These are phyloP conservation scores for Geotrichum candidum DNA, from an alignment of 1,139 yeast genomes.

Conservation along the genomic window DNA sequence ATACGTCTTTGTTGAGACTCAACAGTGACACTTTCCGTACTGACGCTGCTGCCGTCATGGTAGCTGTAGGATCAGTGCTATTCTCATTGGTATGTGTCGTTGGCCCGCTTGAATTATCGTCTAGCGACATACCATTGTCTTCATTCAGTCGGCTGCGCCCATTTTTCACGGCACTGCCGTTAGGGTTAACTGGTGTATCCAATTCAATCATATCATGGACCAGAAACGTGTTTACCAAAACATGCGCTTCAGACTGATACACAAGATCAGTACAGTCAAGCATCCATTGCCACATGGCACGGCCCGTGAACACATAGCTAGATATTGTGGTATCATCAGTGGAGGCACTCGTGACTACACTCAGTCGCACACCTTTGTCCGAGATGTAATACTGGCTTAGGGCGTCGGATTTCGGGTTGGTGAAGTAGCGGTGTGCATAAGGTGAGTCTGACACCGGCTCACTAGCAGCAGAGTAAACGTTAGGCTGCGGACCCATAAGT, in stretches of 20 bases:
- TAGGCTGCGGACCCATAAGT: constrained; percentile 64
- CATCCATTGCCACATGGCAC: constrained; percentile 79
- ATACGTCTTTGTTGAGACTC: constrained; percentile 15
- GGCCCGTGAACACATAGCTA: constrained; percentile 58
- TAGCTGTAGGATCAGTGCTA: not conserved
- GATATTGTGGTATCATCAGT: not conserved
- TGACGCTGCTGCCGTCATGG: not conserved
- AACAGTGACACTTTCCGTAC: not conserved
- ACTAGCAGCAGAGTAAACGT: constrained; percentile 53
- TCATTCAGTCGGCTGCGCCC: not conserved
- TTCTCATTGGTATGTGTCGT: not conserved
- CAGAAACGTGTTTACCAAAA: constrained; percentile 54
- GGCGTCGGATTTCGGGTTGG: constrained; percentile 85
- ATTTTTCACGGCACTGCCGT: not conserved
- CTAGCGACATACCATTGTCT: not conserved
- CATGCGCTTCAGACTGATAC: constrained; percentile 52
- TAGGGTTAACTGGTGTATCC: constrained; percentile 13
- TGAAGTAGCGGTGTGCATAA: constrained; percentile 67
- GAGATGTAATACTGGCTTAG: constrained; percentile 74
- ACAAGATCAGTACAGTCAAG: constrained; percentile 80
- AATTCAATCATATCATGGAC: constrained; percentile 44
- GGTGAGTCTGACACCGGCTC: constrained; percentile 44
- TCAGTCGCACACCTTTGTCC: constrained; percentile 56
- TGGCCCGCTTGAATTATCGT: not conserved
- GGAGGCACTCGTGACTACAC: not conserved